A percentile compares a stretch with the other conserved stretches of the same genome.
phyloP scores from a whole-genome alignment of 768 basidiomycete genomes.

The Russula abietina region DNA sequence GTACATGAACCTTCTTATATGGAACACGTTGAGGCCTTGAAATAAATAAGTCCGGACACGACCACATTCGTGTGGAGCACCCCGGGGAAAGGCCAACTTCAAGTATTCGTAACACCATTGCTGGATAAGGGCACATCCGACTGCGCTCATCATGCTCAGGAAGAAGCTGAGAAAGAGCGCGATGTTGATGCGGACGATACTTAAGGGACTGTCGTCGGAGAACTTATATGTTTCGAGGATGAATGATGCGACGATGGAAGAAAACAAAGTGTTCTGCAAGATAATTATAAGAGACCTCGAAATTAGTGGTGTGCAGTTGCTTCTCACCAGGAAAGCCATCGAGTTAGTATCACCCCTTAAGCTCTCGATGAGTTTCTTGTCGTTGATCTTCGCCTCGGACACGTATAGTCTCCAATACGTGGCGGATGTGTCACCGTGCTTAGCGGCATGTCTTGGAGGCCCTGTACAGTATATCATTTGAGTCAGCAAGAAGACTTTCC shows the following conservation, averaged over 20 bases:
- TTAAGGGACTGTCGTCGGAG: too few species aligned
- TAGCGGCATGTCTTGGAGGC: neutral
- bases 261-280: conserved; percentile 16
- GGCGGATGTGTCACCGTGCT: too few species aligned
- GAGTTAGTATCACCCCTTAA: conserved; percentile 18
- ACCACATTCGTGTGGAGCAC: too few species aligned
- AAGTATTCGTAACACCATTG: too few species aligned
- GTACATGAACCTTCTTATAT: conserved; percentile 10
- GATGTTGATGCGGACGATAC: neutral
- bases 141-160: too few species aligned
- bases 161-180: too few species aligned
- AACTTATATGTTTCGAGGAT: conserved; percentile 24
- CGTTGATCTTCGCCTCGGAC: too few species aligned
- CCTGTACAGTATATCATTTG: neutral
- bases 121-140: too few species aligned
- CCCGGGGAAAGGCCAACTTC: too few species aligned
- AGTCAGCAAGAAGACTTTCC: neutral
- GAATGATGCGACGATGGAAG: conserved; percentile 23
- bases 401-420: too few species aligned
- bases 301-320: neutral
- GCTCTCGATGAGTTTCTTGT: too few species aligned
- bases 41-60: conserved; percentile 11
- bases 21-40: conserved; percentile 6
- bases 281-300: neutral
- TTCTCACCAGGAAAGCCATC: conserved; percentile 21